Base-by-base conservation (phyloP, 306 rosid species). In the Lithocarpus polystachyus region DNA sequence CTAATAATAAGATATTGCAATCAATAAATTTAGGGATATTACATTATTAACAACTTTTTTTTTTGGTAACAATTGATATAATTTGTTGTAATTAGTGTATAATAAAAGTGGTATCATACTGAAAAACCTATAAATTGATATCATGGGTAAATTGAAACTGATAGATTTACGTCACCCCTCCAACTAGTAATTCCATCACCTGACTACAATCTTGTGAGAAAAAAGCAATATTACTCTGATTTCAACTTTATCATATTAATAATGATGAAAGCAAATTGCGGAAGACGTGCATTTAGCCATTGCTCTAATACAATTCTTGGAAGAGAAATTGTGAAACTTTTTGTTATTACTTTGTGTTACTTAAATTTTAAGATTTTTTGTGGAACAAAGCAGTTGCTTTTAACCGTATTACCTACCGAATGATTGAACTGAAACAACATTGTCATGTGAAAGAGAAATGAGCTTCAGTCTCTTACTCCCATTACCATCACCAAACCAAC, bases 161-260 rank as follows among this genome's bases (percentile, higher is more conserved):
- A n/a, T n/a, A n/a, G n/a, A 0, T 37, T 37, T 37, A 7, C 0
- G 11, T 37, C 10, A 37, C 1, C 2, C 0, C 2, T 37, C 11
- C 7, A 37, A 37, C 0, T 37, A 37, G 7, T 37, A 2, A 7
- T 2, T 7, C 1, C 0, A 6, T 6, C 0, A 8, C 2, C 0
- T 7, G 0, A 37, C 7, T 7, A 37, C 11, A 37, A 37, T 8
- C 0, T 1, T 8, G 3, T 7, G 2, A 1, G 3, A 6, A 37
- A 37, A 37, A 37, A 37, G 0, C 0, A 37, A 6, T 35, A 35
- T 37, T 37, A 1, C 43, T 37, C 0, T 37, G 0, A 37, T 37
- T 37, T 37, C 43, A 6, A 6, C 43, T 1, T 37, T 37, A 6
- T 37, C 45, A 37, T 37, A 37, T 37, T 37, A 37, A 37, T 37